Evolutionary conservation across 805 yeast species (phyloP), one percentile per base, ranked within the genome.

Genomic region (Cyberlindnera maritima): DNA sequence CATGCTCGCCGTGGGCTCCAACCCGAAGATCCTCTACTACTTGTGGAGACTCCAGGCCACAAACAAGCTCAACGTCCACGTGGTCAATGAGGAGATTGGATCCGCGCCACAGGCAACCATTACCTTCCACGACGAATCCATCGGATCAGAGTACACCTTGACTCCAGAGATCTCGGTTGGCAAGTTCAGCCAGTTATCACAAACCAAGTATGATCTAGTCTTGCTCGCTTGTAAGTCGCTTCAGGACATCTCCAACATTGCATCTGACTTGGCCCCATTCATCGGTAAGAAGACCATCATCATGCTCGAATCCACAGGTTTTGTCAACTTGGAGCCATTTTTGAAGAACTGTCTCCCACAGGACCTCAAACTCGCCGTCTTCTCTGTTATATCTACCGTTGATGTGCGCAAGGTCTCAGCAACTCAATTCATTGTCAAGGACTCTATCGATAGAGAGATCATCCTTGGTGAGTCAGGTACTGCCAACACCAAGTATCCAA

Each of bases 241-340:
- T 42, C 83, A 79, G 57, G 81, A 77, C 46, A 63, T 79, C 25
- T 72, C 82, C 3, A 59, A 69, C 1, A 35, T 72, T 12, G 67
- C 77, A 18, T 48, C 68, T 2, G 65, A 67, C 35, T 55, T 79
- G 38, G 55, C 66, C 6, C 61, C 71, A 0, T 50, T 72, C 21
- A 52, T 77, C 32, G 66, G 65, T 41, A 62, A 62, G 50, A 74
- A 61, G 35, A 74, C 89, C 21, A 68, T 81, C 29, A 66, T 86
- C 2, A 67, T 85, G 21, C 67, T 86, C 32, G 95, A 86, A 65
- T 76, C 83, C 41, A 79, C 88, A 2, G 88, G 88, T 4, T 85
- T 77, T 60, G 78, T 86, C 47, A 83, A 83, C 61, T 63, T 86
- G 43, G 92, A 86, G 62, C 85, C 87, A 8, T 85, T 85, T 60